Base-by-base conservation (phyloP, 2,329 filamentous ascomycete genomes). In the Lasiodiplodia theobromae region DNA sequence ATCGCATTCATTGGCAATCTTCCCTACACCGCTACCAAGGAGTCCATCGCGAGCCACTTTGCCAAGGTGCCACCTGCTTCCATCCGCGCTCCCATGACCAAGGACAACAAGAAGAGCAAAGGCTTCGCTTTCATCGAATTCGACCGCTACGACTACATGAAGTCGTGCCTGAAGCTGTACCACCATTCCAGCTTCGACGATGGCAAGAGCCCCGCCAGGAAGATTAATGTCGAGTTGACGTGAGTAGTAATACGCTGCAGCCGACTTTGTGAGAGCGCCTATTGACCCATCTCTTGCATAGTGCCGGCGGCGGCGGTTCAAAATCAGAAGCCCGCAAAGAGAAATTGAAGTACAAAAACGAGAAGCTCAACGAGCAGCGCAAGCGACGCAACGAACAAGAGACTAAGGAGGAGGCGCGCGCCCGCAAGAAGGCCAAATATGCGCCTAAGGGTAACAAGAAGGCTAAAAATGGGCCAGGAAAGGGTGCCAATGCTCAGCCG, bases 171-270 rank as follows among this genome's bases (percentile, higher is more conserved):
- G 70, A 92, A 94, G 80, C 89, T 93, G 71, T 95, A 95, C 82
- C 94, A 98, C 82, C 94, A 97, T 82, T 91, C 89, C 69, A 86
- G 86, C 71, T 96, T 97, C 77, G 83, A 88, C 69, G 85, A 86
- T 66, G 83, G 83, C 47, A 83, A 77, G 84, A 89, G 80, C 82
- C 84, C 71, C 18, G 82, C 89, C 64, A 86, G 95, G 74, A 92
- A 90, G 81, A 96, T 98, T 75, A 97, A 97, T 77, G 92, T 97
- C 31, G 95, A 97, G 82, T 82, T 98, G 72, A 97, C 94, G 87
- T 93, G 80, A 80, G 89, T 86, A 47, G 51, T 40, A 28, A 31
- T 54, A 31, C 54, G 11, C 28, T 37, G 25, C 28, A 28, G 67
- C 16, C 2, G 18, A 10, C 2, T n/a, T 21, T 4, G 8, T 38